Percentiles rank a stretch among this genome's conserved stretches.
Conservation (phyloP, 805 yeast species). For the Starmerella floris region DNA sequence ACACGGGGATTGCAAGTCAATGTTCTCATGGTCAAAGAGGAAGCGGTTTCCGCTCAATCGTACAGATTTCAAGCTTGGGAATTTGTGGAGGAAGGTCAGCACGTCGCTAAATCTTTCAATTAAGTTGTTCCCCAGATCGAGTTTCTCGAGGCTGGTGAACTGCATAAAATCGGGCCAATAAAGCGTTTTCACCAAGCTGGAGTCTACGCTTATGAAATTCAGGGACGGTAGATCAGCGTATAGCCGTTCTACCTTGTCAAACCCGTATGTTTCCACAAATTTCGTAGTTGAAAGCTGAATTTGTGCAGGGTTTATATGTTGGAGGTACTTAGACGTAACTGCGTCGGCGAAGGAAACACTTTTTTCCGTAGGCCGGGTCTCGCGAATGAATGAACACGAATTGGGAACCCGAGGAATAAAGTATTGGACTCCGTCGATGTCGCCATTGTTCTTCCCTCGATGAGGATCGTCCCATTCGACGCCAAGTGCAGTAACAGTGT, state of each 20-base stretch:
- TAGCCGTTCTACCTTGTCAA: slow-evolving; percentile 39
- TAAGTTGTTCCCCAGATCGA: slow-evolving; percentile 53
- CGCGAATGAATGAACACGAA: slow-evolving; percentile 55
- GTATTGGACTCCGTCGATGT: slow-evolving; percentile 39
- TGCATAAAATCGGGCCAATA: not conserved
- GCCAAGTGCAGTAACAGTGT: slow-evolving; percentile 47
- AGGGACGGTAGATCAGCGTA: slow-evolving; percentile 38
- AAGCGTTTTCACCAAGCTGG: slow-evolving; percentile 25
- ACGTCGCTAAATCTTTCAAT: slow-evolving; percentile 34
- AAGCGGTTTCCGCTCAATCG: slow-evolving; percentile 36
- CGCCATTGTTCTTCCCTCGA: slow-evolving; percentile 66
- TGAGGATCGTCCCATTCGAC: slow-evolving; percentile 70
- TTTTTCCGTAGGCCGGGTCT: slow-evolving; percentile 28
- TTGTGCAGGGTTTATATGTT: slow-evolving; percentile 21
- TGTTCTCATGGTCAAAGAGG: slow-evolving; percentile 1
- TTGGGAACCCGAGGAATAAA: slow-evolving; percentile 34
- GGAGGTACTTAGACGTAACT: slow-evolving; percentile 37
- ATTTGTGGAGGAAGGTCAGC: slow-evolving; percentile 27
- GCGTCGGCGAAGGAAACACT: slow-evolving; percentile 35
- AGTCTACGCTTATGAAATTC: slow-evolving; percentile 38
- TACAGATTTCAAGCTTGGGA: slow-evolving; percentile 31
- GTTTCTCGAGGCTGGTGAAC: slow-evolving; percentile 18
- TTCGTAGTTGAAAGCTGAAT: slow-evolving; percentile 43
- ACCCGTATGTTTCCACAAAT: slow-evolving; percentile 49
- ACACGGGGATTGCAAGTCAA: not conserved